Evolutionary conservation across 2,329 filamentous ascomycete species (phyloP).

Genomic region (Colletotrichum nymphaeae): DNA sequence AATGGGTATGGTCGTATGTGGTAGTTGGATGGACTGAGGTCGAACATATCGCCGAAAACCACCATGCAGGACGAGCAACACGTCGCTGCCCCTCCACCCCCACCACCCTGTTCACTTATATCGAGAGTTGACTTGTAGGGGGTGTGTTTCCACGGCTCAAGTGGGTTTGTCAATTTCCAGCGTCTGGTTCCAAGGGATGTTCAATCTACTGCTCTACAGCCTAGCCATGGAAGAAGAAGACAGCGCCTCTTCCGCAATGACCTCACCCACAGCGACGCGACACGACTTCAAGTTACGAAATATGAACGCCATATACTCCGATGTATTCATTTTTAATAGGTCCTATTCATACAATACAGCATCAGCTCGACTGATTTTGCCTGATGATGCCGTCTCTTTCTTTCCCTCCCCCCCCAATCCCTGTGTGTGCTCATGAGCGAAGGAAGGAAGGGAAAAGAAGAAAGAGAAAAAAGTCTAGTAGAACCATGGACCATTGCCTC

Average conservation of each 20-base stretch:
- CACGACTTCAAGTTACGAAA: neutral
- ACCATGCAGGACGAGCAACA: no score
- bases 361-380: neutral
- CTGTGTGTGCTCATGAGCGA: conserved; percentile 10
- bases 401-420: conserved; percentile 17
- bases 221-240: neutral
- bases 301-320: conserved; percentile 21
- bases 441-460: neutral
- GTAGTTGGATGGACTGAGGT: no score
- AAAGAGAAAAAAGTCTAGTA: conserved; percentile 25
- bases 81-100: no score
- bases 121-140: neutral
- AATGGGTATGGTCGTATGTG: no score
- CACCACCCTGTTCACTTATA: no score
- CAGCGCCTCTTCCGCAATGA: neutral
- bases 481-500: conserved; percentile 22
- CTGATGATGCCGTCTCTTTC: conserved; percentile 1
- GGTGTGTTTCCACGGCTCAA: no score
- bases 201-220: neutral
- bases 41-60: no score
- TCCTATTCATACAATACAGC: conserved; percentile 30
- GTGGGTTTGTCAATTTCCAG: no score
- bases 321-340: conserved; percentile 18
- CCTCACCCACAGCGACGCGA: neutral
- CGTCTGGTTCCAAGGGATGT: neutral